These are phyloP conservation scores for Tetraselmis chui DNA, from an alignment of 139 green algal genomes.

Conservation along the genomic window DNA sequence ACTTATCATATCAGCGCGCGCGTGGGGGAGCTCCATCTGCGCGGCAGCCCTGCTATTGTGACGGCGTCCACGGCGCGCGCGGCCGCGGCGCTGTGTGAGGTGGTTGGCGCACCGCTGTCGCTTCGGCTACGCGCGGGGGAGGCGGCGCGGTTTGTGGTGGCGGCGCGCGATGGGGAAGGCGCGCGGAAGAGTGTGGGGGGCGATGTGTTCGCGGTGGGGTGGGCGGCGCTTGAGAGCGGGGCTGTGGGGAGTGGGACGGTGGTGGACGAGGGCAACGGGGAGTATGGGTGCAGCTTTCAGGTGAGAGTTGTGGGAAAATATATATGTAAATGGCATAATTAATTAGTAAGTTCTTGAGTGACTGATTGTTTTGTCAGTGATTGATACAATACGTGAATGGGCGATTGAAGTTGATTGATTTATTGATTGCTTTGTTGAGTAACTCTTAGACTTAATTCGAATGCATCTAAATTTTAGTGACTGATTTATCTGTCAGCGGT, in stretches of 20 bases:
- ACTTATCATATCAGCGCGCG: slow-evolving; percentile 17
- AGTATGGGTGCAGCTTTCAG: slow-evolving; percentile 16
- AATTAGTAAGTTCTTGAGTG: too few species aligned
- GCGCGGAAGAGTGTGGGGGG: slow-evolving; percentile 21
- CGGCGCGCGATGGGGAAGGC: slow-evolving; percentile 16
- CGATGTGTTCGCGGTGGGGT: slow-evolving; percentile 20
- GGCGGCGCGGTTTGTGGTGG: slow-evolving; percentile 5
- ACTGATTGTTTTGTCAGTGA: too few species aligned
- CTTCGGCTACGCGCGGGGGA: slow-evolving; percentile 7
- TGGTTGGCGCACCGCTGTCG: slow-evolving; percentile 8
- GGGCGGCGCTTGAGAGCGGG: slow-evolving; percentile 1
- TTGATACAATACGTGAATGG: too few species aligned
- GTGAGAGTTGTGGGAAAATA: too few species aligned
- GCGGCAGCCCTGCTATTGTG: slow-evolving; percentile 16
- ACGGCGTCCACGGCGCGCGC: slow-evolving; percentile 22
- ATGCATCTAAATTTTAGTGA: too few species aligned
- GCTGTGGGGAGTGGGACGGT: slow-evolving; percentile 11
- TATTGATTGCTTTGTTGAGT: too few species aligned
- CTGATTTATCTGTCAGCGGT: too few species aligned
- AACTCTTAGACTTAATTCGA: too few species aligned
- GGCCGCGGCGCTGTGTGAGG: slow-evolving; percentile 12
- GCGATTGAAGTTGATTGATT: too few species aligned
- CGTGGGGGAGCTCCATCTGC: slow-evolving; percentile 7
- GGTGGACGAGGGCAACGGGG: slow-evolving; percentile 18
- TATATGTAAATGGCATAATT: too few species aligned